Percentiles rank a stretch among this genome's conserved stretches.
phyloP scores from a whole-genome alignment of 208 protist species.

The Acanthamoeba triangularis region DNA sequence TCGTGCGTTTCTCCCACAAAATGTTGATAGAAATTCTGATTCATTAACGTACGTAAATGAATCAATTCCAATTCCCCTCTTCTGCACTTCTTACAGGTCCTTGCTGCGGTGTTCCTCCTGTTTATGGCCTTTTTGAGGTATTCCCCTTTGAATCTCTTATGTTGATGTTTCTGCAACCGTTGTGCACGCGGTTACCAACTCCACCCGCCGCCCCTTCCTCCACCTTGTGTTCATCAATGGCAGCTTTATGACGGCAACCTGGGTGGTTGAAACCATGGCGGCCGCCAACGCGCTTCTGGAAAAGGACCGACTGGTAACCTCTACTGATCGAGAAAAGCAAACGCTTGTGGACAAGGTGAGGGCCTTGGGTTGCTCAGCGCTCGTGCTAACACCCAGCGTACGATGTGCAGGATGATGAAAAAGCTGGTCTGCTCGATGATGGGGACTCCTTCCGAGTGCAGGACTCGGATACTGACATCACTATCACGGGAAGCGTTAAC shows the following conservation, averaged over 20 bases:
- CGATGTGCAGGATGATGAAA: neutral
- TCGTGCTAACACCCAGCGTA: too few relatives aligned
- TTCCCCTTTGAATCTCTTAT: too few relatives aligned
- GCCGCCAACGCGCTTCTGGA: slow-evolving; percentile 79
- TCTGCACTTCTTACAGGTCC: neutral
- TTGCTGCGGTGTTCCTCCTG: neutral
- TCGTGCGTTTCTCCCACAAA: slow-evolving; percentile 75
- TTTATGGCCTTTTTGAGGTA: slow-evolving; percentile 70
- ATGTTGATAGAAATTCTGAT: neutral
- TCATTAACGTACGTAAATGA: neutral
- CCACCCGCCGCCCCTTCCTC: neutral
- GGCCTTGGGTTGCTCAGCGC: neutral
- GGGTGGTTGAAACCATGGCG: slow-evolving; percentile 81
- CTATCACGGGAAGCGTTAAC: neutral
- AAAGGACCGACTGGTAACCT: neutral
- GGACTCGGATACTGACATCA: neutral
- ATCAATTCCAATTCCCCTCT: neutral
- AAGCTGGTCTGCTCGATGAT: neutral
- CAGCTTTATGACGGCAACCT: slow-evolving; percentile 85
- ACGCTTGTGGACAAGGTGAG: neutral
- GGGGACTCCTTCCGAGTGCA: neutral
- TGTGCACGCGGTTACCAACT: neutral
- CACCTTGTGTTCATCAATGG: neutral
- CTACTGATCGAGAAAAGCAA: neutral
- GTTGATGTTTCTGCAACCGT: neutral